Percentiles rank a stretch among this genome's conserved stretches.
Evolutionary conservation across 129 eudicot species (phyloP).

Genomic region (Apium graveolens): DNA sequence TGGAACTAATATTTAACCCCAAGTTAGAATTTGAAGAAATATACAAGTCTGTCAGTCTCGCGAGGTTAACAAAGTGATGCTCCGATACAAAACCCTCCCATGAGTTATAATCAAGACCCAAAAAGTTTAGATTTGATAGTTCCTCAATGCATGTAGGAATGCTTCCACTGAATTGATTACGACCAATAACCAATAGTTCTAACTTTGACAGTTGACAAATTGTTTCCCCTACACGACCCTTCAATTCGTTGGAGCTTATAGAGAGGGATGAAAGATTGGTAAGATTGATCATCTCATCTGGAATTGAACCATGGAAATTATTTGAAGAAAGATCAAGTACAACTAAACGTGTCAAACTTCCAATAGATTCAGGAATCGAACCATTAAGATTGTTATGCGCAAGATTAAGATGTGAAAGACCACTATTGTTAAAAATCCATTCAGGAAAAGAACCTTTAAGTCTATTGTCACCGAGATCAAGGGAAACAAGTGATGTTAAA

Average conservation of each 20-base stretch:
- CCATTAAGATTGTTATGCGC: not conserved
- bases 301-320: not conserved
- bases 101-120: not conserved
- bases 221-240: not conserved
- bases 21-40: not conserved
- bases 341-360: not conserved
- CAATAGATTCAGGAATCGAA: not conserved
- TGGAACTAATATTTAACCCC: not conserved
- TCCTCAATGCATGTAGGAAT: not conserved
- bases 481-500: not conserved
- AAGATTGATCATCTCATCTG: not conserved
- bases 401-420: not conserved
- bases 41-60: not conserved
- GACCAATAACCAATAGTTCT: not conserved
- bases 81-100: too few relatives aligned
- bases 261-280: not conserved
- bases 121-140: not conserved
- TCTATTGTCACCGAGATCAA: not conserved
- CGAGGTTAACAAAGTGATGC: not conserved
- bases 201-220: not conserved
- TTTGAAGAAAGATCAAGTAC: not conserved
- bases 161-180: not conserved
- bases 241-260: not conserved
- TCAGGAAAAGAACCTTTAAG: not conserved
- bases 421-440: not conserved